Percentiles rank a stretch among this genome's conserved stretches.
phyloP scores from a whole-genome alignment of 225 moss, liverwort and hornwort species.

The Polytrichum formosum region DNA sequence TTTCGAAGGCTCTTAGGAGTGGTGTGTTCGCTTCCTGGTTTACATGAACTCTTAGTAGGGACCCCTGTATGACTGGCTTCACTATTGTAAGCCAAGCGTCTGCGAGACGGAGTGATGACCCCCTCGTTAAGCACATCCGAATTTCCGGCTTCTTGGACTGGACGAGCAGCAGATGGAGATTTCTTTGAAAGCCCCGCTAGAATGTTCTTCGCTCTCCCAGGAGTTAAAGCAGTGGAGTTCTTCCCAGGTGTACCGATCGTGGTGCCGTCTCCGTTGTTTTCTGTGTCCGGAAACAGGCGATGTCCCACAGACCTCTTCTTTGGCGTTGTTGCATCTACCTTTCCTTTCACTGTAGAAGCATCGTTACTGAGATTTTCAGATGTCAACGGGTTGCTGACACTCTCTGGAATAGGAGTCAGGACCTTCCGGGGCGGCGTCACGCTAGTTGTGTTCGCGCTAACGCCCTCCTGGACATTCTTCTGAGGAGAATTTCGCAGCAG shows the following conservation, averaged over 20 bases:
- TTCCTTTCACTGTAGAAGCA: slow-evolving; percentile 10
- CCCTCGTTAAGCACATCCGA: slow-evolving; percentile 6
- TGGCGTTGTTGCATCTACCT: slow-evolving; percentile 14
- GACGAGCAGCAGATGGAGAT: slow-evolving; percentile 17
- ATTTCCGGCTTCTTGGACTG: slow-evolving; percentile 14
- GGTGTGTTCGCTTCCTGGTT: slow-evolving; percentile 12
- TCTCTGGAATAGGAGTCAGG: slow-evolving; percentile 21
- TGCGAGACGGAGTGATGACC: slow-evolving; percentile 15
- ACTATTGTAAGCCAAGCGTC: slow-evolving; percentile 12
- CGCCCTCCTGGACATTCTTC: slow-evolving; percentile 11
- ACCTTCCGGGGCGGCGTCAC: slow-evolving; percentile 16
- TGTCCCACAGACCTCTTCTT: slow-evolving; percentile 15
- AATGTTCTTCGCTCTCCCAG: slow-evolving; percentile 15
- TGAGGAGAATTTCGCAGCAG: slow-evolving; percentile 14
- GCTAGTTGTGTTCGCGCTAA: slow-evolving; percentile 4
- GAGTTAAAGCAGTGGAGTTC: slow-evolving; percentile 3
- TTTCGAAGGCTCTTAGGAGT: slow-evolving; percentile 24
- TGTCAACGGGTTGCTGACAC: slow-evolving; percentile 22
- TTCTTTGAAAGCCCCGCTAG: slow-evolving; percentile 11
- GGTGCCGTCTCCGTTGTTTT: slow-evolving; percentile 11
- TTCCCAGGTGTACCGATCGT: slow-evolving; percentile 12
- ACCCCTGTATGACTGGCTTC: slow-evolving; percentile 12
- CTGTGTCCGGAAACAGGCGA: slow-evolving; percentile 15
- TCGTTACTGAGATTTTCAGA: slow-evolving; percentile 10
- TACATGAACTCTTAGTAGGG: slow-evolving; percentile 9